Evolutionary conservation across 768 basidiomycete genomes (phyloP), one percentile per base, ranked within the genome.

Genomic region (Suillus variegatus): DNA sequence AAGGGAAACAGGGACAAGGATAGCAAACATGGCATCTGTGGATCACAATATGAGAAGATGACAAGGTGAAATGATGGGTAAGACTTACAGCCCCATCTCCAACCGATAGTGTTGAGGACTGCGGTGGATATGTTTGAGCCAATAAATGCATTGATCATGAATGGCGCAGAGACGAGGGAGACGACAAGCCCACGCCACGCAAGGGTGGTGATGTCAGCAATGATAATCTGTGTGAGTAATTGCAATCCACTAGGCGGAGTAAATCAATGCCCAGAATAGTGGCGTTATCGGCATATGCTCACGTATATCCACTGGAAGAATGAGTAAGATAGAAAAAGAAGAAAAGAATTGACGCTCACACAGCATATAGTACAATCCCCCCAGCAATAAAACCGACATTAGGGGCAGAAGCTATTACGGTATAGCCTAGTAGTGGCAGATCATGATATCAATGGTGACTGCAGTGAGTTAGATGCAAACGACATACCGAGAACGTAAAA

Each of bases 41-140:
- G 51, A 43, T 57, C 16, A 41, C 16, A 28, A 28, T 28, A 28
- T 62, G 16, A 52, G 52, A 49, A 22, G 32, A 60, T 60, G 13
- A 12, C 14, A 20, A 60, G 3, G 25, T 28, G 18, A 28, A 13
- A 43, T 36, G 20, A 64, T 35, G 35, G 5, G 64, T 40, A 49
- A 51, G 58, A 83, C 86, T 55, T 71, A 86, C 86, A 90, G 40
- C 89, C 89, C 89, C 89, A 89, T 73, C 89, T 75, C 89, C 89
- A 90, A 8, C 85, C 84, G 49, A 83, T 63, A 43, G 84, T 77
- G 65, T 77, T 76, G 28, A 82, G 69, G 36, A 83, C 73, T 25
- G 68, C 65, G 8, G 85, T 71, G n/a, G 85, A 80, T 57, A 90
- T 82, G 69, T 86, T 87, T n/a, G 85, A 78, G n/a, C 87, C 87